Base-by-base conservation (phyloP, 208 protist species). In the Blastocrithidia nonstop region DNA sequence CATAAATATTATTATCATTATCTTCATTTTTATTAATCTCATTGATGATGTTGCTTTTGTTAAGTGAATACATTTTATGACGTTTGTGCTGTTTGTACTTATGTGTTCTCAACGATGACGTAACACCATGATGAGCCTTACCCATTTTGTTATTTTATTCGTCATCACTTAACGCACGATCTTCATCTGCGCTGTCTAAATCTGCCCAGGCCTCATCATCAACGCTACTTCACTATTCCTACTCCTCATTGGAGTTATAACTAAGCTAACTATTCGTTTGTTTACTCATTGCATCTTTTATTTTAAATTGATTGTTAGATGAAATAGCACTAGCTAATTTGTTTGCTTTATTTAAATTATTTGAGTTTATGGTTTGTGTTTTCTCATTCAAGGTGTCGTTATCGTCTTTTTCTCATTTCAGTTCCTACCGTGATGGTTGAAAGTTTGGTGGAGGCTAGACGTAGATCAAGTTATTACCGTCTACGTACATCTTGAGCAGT, bases 401-500 rank as follows among this genome's bases (percentile, higher is more conserved):
- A n/a, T n/a, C n/a, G n/a, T n/a, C n/a, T n/a, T n/a, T n/a, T n/a
- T n/a, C n/a, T n/a, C n/a, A n/a, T n/a, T n/a, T n/a, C 11, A 35
- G 29, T 35, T 35, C 29, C 11, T 11, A 15, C 11, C n/a, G 29
- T n/a, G 58, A 16, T 0, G 66, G 70, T 13, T 54, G 35, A 54
- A 72, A 86, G 17, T 49, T 67, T 21, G 85, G 85, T 21, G 85
- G 85, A 13, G 85, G 85, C 60, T 87, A 67, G 17, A 52, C 85
- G 43, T 84, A 94, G 22, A 88, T 57, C 24, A 94, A 59, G 25
- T 38, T 45, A n/a, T n/a, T n/a, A 22, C 88, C 88, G 39, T 88
- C 73, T 39, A 96, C 82, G 54, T 93, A 97, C 38, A 97, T 76
- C 59, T 98, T 98, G 38, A 99, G 71, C 25, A 99, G 53, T 41